Conservation (phyloP, 805 yeast species). For the Kodamaea sagamina region DNA sequence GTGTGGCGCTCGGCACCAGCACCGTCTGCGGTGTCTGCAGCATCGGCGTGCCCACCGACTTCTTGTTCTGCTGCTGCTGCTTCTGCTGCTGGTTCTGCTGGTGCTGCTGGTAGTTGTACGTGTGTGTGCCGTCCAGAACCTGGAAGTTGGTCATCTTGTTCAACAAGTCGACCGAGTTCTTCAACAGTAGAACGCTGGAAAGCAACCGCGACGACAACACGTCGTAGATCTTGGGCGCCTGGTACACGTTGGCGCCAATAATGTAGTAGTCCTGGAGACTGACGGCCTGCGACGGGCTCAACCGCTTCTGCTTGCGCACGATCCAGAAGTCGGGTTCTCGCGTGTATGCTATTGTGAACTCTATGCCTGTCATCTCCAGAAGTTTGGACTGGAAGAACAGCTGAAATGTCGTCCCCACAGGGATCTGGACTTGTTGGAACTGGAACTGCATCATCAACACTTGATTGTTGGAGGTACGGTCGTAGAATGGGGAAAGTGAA, state of each 20-base stretch:
- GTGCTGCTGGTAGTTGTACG: slow-evolving; percentile 20
- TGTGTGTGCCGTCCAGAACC: slow-evolving; percentile 39
- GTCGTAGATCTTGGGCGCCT: slow-evolving; percentile 78
- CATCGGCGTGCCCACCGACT: slow-evolving; percentile 11
- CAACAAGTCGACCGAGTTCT: slow-evolving; percentile 34
- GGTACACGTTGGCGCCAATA: slow-evolving; percentile 88
- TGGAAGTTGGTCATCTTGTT: slow-evolving; percentile 35
- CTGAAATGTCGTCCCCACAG: slow-evolving; percentile 34
- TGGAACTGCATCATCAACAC: slow-evolving; percentile 94
- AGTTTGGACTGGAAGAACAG: slow-evolving; percentile 56
- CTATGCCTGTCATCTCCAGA: slow-evolving; percentile 78
- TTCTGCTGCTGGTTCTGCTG: slow-evolving; percentile 11
- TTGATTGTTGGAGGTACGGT: slow-evolving; percentile 91
- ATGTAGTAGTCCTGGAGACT: slow-evolving; percentile 80
- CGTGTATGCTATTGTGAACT: slow-evolving; percentile 71
- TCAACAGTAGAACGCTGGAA: slow-evolving; percentile 38
- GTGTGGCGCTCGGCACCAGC: slow-evolving; percentile 14
- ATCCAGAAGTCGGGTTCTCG: slow-evolving; percentile 95
- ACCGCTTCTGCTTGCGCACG: slow-evolving; percentile 75
- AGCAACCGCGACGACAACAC: slow-evolving; percentile 68
- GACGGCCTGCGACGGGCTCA: slow-evolving; percentile 50
- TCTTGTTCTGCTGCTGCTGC: slow-evolving; percentile 11
- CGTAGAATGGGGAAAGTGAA: slow-evolving; percentile 92
- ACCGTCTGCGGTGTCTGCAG: slow-evolving; percentile 22
- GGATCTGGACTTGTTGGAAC: slow-evolving; percentile 53